Base-by-base conservation (phyloP, 140 eudicot species). In the Flaveria floridana region DNA sequence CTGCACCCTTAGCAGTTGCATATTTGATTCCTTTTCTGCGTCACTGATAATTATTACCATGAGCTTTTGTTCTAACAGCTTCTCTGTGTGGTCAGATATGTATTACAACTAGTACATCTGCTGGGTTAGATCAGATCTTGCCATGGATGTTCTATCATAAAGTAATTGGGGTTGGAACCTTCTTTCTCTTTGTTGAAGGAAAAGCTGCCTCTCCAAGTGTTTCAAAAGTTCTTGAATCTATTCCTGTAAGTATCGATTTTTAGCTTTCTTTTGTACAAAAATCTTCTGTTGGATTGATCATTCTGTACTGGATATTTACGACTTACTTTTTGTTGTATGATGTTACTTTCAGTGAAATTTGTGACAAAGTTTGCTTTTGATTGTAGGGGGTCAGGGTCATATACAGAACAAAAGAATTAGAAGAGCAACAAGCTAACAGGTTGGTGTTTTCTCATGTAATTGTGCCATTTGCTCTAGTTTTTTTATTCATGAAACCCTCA, bases 341-440 rank as follows among this genome's bases (percentile, higher is more conserved):
- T 70, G 56, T 42, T 65, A 61, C n/a, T 14, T 65, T 34, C 13
- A 37, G 8, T 57, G 6, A 26, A 61, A 51, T 41, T 19, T 23
- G 19, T 11, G 37, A 72, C 61, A 71, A 42, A 58, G 15, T 71
- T 57, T 58, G 55, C 73, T 52, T 48, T 58, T 57, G 14, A 65
- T 74, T 72, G 79, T 79, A 90, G 98, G 97, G 96, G 34, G 98
- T 93, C 46, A 88, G 76, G 80, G 96, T 93, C 70, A 83, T 93
- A 70, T 93, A 89, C 84, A 88, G 98, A 88, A 93, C 98, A 41
- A 88, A 86, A 79, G 96, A 93, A 80, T 84, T 93, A 69, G 98
- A 93, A 76, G 88, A 86, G 78, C 87, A 89, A 86, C 98, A 93
- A 78, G 96, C 96, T 62, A 90, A 79, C 84, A 93, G 98, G 98